Evolutionary conservation across 192 early-diverging fungal genomes (phyloP), one percentile per base, ranked within the genome.

Genomic region (Polychytrium aggregatum): DNA sequence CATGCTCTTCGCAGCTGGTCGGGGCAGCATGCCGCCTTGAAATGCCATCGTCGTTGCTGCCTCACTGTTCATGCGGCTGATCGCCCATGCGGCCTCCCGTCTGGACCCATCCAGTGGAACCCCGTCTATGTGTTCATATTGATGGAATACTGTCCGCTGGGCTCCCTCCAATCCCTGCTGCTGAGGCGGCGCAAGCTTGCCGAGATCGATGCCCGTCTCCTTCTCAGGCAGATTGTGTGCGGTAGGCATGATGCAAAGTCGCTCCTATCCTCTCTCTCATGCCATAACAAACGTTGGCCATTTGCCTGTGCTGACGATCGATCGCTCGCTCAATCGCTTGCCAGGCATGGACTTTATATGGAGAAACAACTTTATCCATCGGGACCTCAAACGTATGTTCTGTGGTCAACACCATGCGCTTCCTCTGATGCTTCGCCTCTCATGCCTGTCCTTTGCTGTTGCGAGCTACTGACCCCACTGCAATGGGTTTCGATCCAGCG

Each of bases 121-220:
- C 14, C 45, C 16, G 13, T 35, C 3, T 47, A 56, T 47, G 52
- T 59, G 8, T 49, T 20, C 25, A 47, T 59, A 22, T 21, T 55
- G 20, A 59, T 59, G 57, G 57, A 59, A 26, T 40, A 50, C n/a
- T 59, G 57, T 36, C 11, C 5, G 22, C 37, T 59, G 29, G 57
- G 57, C 14, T 48, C 11, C 20, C 30, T 59, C 26, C 47, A 48
- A 7, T 22, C 37, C 21, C 56, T 31, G 17, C 16, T 59, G 22
- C 11, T 16, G 4, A 18, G 38, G n/a, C 18, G 47, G 16, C 57
- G 52, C n/a, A n/a, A n/a, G 4, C 21, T 56, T 7, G 28, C 8
- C 4, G 57, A 59, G 36, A 4, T 8, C 10, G 57, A 56, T 20
- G 57, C 57, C 5, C 21, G 46, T 18, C 13, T 16, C 36, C 46